Base-by-base conservation (phyloP, 2,329 filamentous ascomycete species). In the Pezicula carpinea region DNA sequence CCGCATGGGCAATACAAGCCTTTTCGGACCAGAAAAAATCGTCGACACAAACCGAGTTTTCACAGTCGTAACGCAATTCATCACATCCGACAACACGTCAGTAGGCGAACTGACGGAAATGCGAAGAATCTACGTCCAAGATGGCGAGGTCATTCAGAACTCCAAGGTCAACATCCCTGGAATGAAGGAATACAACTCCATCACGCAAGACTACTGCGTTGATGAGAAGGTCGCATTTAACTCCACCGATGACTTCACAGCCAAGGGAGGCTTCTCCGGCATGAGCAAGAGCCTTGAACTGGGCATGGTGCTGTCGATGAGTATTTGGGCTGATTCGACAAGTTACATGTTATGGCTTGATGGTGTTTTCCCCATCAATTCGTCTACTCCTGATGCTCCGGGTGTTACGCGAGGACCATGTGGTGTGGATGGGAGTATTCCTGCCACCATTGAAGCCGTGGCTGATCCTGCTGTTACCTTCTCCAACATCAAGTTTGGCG, bases 291-390 rank as follows among this genome's bases (percentile, higher is more conserved):
- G 77, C 18, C 66, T 85, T 36, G 62, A 63, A 4, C 57, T 78
- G 6, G 57, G 57, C 38, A 81, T 84, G 77, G 82, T 84, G 36
- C 70, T 86, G 8, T 79, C 82, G 56, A 73, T 85, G 71, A 74
- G 70, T 43, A 69, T 82, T 54, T 77, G 74, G 74, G 62, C 66
- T 46, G 67, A 70, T 53, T 75, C 84, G 66, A 64, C 75, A 47
- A 68, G 76, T 60, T 74, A 82, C 67, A 87, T 88, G 83, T 74
- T 82, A 57, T 88, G 85, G 85, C 76, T 89, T 58, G 84, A 89
- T 72, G 78, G 77, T 47, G 38, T 75, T 69, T 64, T 83, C 75
- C 71, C 82, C 82, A 43, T 68, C 69, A 50, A 11, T 39, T 18
- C 38, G 3, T 56, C 62, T 44, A 60, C 44, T n/a, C 59, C 66